Conservation (phyloP, 2,329 filamentous ascomycete genomes). For the Tolypocladium inflatum region DNA sequence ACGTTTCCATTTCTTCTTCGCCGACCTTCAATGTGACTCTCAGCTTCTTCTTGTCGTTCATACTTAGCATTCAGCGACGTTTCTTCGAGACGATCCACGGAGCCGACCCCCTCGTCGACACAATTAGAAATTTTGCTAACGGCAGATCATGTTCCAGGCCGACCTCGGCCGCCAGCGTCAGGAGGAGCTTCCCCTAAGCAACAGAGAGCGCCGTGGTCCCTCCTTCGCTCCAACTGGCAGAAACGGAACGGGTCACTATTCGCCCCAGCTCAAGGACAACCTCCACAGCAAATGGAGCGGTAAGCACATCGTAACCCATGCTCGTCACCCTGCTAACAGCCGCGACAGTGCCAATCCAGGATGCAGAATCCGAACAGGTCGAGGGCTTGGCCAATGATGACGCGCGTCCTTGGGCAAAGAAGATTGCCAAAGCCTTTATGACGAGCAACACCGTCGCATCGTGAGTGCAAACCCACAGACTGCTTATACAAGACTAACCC, state of each 20-base stretch:
- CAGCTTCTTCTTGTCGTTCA: not conserved
- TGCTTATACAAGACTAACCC: not conserved
- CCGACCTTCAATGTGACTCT: not conserved
- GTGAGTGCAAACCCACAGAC: not conserved
- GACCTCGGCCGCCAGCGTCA: constrained; percentile 12
- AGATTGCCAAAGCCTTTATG: constrained; percentile 4
- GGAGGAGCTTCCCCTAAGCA: constrained; percentile 12
- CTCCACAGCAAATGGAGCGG: constrained; percentile 11
- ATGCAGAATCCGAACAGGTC: constrained; percentile 13
- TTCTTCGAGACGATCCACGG: not conserved
- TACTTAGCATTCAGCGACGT: no score
- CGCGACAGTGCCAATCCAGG: constrained; percentile 8
- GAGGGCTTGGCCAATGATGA: constrained; percentile 10
- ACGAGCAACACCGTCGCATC: not conserved
- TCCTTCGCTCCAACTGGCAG: constrained; percentile 6
- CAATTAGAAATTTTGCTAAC: not conserved
- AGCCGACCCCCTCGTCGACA: not conserved
- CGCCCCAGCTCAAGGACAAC: constrained; percentile 3
- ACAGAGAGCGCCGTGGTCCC: constrained; percentile 5
- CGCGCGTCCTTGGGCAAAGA: constrained; percentile 11
- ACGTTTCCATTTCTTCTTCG: not conserved
- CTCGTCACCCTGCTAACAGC: not conserved
- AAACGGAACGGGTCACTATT: constrained; percentile 6
- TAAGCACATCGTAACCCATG: not conserved
- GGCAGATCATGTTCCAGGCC: constrained; percentile 4